Conservation (phyloP, 352 stramenopile genomes). For the Globisporangium apiculatum region DNA sequence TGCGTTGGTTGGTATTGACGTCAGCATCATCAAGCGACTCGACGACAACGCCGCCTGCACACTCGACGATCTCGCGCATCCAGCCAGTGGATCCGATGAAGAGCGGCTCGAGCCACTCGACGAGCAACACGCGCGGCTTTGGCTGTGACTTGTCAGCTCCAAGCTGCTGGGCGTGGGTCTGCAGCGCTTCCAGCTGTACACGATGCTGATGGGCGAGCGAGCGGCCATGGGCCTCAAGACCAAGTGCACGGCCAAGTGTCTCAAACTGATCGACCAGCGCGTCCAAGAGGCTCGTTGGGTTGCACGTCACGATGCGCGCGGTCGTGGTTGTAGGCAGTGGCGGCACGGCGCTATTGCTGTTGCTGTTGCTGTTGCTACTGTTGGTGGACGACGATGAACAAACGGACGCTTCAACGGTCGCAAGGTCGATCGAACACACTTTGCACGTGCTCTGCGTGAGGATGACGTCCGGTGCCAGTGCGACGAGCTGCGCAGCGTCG, state of each 20-base stretch:
- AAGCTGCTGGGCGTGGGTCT: conserved; percentile 10
- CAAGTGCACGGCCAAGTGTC: conserved; percentile 39
- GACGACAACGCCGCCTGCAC: conserved; percentile 30
- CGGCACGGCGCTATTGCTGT: conserved; percentile 4
- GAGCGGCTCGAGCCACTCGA: conserved; percentile 72
- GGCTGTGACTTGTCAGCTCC: neutral
- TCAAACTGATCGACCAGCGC: conserved; percentile 43
- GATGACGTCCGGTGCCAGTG: conserved; percentile 53
- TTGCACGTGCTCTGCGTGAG: conserved; percentile 66
- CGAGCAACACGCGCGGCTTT: conserved; percentile 31
- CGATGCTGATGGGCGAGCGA: conserved; percentile 27
- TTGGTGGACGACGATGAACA: conserved; percentile 6
- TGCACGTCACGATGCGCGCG: conserved; percentile 37
- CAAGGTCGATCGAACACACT: conserved; percentile 69
- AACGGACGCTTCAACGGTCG: conserved; percentile 43
- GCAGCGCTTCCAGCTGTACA: conserved; percentile 18
- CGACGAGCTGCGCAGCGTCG: conserved; percentile 28
- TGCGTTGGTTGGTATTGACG: neutral
- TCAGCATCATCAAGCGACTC: conserved; percentile 18
- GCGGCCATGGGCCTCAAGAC: conserved; percentile 27
- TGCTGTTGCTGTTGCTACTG: neutral
- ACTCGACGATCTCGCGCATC: conserved; percentile 58
- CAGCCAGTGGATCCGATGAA: conserved; percentile 57
- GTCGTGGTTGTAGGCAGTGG: conserved; percentile 16
- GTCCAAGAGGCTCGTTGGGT: conserved; percentile 35